These are phyloP conservation scores for Tilletia horrida DNA, from an alignment of 1,284 basidiomycete species.

Conservation along the genomic window DNA sequence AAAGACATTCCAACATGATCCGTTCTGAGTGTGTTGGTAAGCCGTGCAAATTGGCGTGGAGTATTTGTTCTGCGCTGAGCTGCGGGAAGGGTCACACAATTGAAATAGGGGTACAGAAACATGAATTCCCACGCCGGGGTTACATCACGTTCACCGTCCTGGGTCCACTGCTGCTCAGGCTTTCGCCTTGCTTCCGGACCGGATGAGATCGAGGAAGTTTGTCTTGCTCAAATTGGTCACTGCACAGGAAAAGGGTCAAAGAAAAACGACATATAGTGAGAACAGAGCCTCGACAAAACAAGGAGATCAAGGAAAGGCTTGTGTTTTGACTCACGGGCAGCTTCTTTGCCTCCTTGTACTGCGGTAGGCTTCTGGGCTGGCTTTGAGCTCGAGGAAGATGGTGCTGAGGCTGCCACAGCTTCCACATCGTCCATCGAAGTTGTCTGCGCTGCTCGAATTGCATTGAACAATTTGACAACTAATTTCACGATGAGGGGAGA, in stretches of 20 bases:
- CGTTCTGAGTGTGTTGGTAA: too few species aligned
- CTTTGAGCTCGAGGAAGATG: background rate
- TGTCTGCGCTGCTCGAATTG: conserved; percentile 50
- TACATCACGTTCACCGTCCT: too few species aligned
- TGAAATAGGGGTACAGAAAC: too few species aligned
- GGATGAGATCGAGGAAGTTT: conserved; percentile 52
- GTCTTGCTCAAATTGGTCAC: conserved; percentile 49
- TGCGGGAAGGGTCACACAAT: too few species aligned
- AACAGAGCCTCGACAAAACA: too few species aligned
- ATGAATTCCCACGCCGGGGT: too few species aligned
- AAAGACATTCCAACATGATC: too few species aligned
- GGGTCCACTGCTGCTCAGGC: too few species aligned
- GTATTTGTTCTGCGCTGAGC: too few species aligned
- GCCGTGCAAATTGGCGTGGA: too few species aligned
- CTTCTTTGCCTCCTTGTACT: conserved; percentile 41
- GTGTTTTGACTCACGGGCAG: conserved; percentile 21
- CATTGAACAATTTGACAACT: conserved; percentile 54
- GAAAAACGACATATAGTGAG: background rate
- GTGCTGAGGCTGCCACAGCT: conserved; percentile 25
- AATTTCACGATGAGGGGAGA: background rate
- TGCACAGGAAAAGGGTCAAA: conserved; percentile 8
- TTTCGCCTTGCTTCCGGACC: conserved; percentile 20
- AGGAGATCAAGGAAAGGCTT: too few species aligned
- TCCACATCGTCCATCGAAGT: conserved; percentile 45
- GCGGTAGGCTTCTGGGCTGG: conserved; percentile 28